Evolutionary conservation across 2,329 filamentous ascomycete species (phyloP), one percentile per base, ranked within the genome.

Genomic region (Myriosclerotinia scirpicola): DNA sequence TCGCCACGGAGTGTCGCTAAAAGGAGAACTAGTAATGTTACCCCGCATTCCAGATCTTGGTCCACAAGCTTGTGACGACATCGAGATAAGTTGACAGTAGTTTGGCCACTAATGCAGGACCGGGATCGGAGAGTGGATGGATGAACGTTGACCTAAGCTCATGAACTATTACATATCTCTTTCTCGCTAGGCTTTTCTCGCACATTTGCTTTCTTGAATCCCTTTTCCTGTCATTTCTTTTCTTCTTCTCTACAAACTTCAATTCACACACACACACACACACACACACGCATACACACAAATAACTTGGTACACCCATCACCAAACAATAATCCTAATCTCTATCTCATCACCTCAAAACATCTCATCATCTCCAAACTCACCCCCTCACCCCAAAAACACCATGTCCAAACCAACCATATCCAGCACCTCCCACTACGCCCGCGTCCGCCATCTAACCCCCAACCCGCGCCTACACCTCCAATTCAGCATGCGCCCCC

Each of bases 401-500:
- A 26, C 11, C 26, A 60, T 60, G 58, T 17, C 58, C 7, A 52
- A 52, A 52, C n/a, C 44, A 36, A 34, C 34, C 8, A 14, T 60
- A 20, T 48, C 56, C 42, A 48, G 8, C 44, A n/a, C 42, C 30
- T 60, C 42, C 14, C 56, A 42, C 20, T 46, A n/a, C 42, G 48
- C 44, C 3, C 58, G 58, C 44, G 50, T 60, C 44, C 44, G 34
- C n/a, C 58, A 60, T n/a, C 44, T 60, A 26, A 60, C 58, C 2
- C 58, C 58, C 34, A 60, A 50, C 14, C 58, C 58, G 1, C 58
- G 58, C 8, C 58, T 60, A 3, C 44, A 60, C 15, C 44, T 60
- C n/a, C 58, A 50, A 50, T 60, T 60, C n/a, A 11, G 46, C n/a
- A 5, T n/a, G 4, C 44, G 30, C 14, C 5, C 20, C 0, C 53